A percentile compares a stretch with the other conserved stretches of the same genome.
Conservation (phyloP, 805 yeast genomes). For the Lipomyces japonicus region DNA sequence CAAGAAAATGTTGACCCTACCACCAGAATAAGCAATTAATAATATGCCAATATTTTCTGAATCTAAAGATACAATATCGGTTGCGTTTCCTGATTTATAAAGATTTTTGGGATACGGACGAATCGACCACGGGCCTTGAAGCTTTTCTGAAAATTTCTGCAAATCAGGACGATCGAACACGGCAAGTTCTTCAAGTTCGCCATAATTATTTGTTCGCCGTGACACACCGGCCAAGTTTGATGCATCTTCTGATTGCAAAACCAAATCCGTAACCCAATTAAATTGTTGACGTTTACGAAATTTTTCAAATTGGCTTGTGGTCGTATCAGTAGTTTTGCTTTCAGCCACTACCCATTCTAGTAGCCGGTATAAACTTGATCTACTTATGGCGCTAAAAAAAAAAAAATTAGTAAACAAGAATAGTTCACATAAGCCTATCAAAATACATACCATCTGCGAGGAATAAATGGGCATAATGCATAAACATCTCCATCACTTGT, state of each 20-base stretch:
- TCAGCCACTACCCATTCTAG: conserved; percentile 39
- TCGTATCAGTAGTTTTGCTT: conserved; percentile 24
- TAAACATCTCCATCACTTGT: conserved; percentile 57
- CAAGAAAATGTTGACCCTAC: conserved; percentile 30
- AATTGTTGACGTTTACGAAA: conserved; percentile 36
- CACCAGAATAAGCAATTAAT: conserved; percentile 25
- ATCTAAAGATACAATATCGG: conserved; percentile 37
- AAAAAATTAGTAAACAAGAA: neutral
- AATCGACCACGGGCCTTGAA: conserved; percentile 55
- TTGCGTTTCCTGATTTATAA: conserved; percentile 45
- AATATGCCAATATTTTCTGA: conserved; percentile 28
- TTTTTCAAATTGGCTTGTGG: conserved; percentile 6
- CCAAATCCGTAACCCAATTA: conserved; percentile 39
- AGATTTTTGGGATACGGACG: conserved; percentile 54
- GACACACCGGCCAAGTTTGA: conserved; percentile 1
- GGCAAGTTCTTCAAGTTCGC: conserved; percentile 30
- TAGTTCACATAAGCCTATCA: neutral
- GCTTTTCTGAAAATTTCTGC: conserved; percentile 23
- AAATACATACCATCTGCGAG: conserved; percentile 39
- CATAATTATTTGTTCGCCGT: conserved; percentile 22
- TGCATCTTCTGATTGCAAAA: conserved; percentile 31
- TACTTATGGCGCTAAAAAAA: conserved; percentile 7
- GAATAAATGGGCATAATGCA: conserved; percentile 61
- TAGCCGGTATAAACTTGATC: conserved; percentile 35
- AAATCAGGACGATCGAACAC: conserved; percentile 30